A percentile compares a stretch with the other conserved stretches of the same genome.
Conservation (phyloP, 805 yeast genomes). For the Tetrapisispora arboricola region DNA sequence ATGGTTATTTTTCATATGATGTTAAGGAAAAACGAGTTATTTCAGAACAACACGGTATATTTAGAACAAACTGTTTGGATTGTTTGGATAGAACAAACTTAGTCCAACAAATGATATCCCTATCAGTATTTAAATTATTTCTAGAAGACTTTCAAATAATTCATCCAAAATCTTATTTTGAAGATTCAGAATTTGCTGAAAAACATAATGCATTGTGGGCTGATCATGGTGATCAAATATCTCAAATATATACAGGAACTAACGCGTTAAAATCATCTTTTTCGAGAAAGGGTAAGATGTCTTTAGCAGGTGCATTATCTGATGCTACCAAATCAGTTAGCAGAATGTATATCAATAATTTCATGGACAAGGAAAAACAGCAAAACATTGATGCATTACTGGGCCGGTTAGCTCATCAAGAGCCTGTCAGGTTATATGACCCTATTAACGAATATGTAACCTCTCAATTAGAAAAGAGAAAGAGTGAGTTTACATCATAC, state of each 20-base stretch:
- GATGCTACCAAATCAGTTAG: slow-evolving; percentile 95
- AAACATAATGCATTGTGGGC: slow-evolving; percentile 92
- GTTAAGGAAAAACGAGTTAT: slow-evolving; percentile 41
- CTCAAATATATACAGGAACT: slow-evolving; percentile 94
- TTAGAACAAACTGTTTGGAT: slow-evolving; percentile 88
- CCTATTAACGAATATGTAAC: slow-evolving; percentile 83
- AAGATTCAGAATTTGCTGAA: slow-evolving; percentile 46
- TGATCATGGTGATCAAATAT: slow-evolving; percentile 93
- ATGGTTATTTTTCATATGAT: slow-evolving; percentile 78
- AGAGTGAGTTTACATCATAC: slow-evolving; percentile 47
- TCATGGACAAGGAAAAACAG: slow-evolving; percentile 86
- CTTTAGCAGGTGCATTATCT: slow-evolving; percentile 90
- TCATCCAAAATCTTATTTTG: slow-evolving; percentile 13
- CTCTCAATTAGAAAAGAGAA: slow-evolving; percentile 38
- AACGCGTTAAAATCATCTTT: slow-evolving; percentile 93
- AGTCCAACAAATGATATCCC: slow-evolving; percentile 74
- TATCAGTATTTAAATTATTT: slow-evolving; percentile 53
- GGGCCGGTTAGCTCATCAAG: slow-evolving; percentile 69
- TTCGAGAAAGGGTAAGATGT: slow-evolving; percentile 93
- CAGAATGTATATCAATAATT: slow-evolving; percentile 90
- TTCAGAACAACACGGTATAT: slow-evolving; percentile 80
- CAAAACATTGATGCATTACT: slow-evolving; percentile 77
- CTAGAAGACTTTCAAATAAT: slow-evolving; percentile 33
- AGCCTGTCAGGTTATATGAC: slow-evolving; percentile 66
- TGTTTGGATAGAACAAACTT: slow-evolving; percentile 92